phyloP scores from a whole-genome alignment of 2,329 filamentous ascomycete genomes.

The Sporothrix pallida region DNA sequence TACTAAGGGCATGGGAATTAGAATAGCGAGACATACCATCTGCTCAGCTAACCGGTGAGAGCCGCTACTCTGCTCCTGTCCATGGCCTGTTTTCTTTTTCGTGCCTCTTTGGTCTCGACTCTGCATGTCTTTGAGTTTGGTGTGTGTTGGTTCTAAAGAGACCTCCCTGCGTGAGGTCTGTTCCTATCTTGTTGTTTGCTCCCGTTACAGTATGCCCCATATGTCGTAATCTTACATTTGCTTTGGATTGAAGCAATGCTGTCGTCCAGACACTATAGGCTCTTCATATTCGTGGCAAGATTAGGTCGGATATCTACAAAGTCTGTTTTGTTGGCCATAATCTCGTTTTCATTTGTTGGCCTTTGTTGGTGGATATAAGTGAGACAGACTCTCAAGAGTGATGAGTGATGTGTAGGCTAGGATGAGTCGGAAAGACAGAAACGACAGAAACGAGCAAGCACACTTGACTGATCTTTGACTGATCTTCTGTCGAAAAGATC shows the following conservation, averaged over 20 bases:
- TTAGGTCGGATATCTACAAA: background rate
- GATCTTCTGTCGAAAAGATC: conserved; percentile 20
- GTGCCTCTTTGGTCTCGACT: background rate
- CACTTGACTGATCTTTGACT: background rate
- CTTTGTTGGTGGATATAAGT: too few species aligned
- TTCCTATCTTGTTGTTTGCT: background rate
- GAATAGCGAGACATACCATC: background rate
- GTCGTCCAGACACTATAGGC: background rate
- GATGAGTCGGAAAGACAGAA: background rate
- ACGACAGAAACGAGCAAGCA: background rate
- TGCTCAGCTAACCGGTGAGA: background rate
- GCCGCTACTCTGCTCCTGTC: background rate
- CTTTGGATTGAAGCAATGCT: background rate
- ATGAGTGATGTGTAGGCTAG: background rate
- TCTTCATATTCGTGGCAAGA: background rate
- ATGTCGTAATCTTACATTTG: background rate
- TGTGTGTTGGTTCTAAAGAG: background rate
- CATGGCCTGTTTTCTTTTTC: background rate
- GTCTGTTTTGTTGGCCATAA: too few species aligned
- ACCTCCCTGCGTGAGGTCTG: background rate
- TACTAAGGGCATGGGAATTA: too few species aligned
- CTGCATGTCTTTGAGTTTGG: too few species aligned
- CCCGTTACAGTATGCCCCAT: background rate
- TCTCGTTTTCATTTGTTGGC: background rate
- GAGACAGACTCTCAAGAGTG: too few species aligned